Evolutionary conservation across 208 protist genomes (phyloP).

Genomic region (Trypanosoma caninum): DNA sequence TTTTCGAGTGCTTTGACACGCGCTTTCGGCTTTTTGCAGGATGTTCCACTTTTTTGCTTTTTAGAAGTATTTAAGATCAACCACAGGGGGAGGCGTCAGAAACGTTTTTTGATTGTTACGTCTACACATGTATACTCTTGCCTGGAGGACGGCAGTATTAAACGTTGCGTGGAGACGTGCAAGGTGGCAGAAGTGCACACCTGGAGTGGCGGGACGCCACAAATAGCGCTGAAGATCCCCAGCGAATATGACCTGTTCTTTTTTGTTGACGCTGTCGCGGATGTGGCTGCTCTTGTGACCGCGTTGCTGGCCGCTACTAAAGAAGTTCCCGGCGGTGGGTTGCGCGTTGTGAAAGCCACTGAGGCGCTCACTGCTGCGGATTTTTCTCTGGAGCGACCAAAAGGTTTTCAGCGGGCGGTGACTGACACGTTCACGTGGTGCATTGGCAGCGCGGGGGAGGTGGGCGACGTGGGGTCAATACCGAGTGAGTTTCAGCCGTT

Average conservation of each 20-base stretch:
- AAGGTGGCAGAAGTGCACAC: slow-evolving; percentile 6
- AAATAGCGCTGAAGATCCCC: slow-evolving; percentile 11
- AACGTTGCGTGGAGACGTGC: slow-evolving; percentile 11
- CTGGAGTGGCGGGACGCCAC: slow-evolving; percentile 1
- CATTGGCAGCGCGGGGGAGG: slow-evolving; percentile 8
- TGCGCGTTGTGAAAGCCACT: slow-evolving; percentile 1
- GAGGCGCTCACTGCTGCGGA: background rate
- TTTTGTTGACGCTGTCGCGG: background rate
- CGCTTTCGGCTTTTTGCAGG: slow-evolving; percentile 17
- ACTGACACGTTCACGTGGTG: background rate
- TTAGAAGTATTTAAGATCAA: slow-evolving; percentile 16
- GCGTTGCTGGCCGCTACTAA: background rate
- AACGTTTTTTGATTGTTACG: slow-evolving; percentile 16
- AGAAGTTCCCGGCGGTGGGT: background rate
- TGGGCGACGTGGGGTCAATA: background rate
- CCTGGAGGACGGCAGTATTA: slow-evolving; percentile 14
- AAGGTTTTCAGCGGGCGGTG: slow-evolving; percentile 4
- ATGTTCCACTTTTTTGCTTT: slow-evolving; percentile 21
- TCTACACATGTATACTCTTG: slow-evolving; percentile 20
- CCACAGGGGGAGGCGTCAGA: slow-evolving; percentile 10
- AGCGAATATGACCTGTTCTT: slow-evolving; percentile 22
- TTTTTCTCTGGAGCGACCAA: slow-evolving; percentile 15
- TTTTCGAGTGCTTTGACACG: slow-evolving; percentile 4
- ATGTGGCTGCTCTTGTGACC: background rate
- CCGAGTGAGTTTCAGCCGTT: background rate